Evolutionary conservation across 2,329 filamentous ascomycete genomes (phyloP).

Genomic region (Rhexocercosporidium sp.): DNA sequence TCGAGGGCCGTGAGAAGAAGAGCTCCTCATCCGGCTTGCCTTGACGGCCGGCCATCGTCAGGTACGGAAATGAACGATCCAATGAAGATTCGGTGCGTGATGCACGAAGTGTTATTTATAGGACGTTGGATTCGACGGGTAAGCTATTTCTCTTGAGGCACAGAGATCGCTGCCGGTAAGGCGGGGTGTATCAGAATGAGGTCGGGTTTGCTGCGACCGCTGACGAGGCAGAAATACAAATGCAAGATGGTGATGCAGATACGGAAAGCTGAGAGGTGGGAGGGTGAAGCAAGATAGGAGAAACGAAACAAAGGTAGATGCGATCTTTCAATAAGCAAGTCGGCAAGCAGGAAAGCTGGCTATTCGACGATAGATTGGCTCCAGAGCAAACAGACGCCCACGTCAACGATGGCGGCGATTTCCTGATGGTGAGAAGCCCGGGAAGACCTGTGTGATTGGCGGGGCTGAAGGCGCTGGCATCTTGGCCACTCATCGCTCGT

Average conservation of each 20-base stretch:
- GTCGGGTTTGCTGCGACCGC: conserved; percentile 34
- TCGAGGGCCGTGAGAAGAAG: conserved; percentile 65
- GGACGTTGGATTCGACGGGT: conserved; percentile 34
- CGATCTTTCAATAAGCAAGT: conserved; percentile 20
- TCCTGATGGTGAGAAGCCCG: conserved; percentile 8
- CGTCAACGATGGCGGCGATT: conserved; percentile 6
- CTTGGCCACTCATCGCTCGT: conserved; percentile 19
- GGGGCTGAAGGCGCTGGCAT: conserved; percentile 25
- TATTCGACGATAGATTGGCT: conserved; percentile 25
- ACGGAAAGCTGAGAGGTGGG: conserved; percentile 28
- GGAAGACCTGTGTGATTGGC: conserved; percentile 27
- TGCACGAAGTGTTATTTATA: conserved; percentile 41
- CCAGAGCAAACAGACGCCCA: conserved; percentile 17
- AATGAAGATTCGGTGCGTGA: conserved; percentile 34
- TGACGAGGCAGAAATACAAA: conserved; percentile 21
- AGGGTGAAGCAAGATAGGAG: conserved; percentile 23
- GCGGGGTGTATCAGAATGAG: conserved; percentile 29
- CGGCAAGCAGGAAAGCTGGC: conserved; percentile 14
- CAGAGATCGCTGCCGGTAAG: conserved; percentile 33
- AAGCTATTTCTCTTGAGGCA: conserved; percentile 36
- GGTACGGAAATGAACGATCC: conserved; percentile 30
- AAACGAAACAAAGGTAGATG: conserved; percentile 30
- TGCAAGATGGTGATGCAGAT: conserved; percentile 1
- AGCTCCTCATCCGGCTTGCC: conserved; percentile 81
- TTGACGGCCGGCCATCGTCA: conserved; percentile 49